Evolutionary conservation across 345 rosid species (phyloP).

Genomic region (Laguncularia racemosa): DNA sequence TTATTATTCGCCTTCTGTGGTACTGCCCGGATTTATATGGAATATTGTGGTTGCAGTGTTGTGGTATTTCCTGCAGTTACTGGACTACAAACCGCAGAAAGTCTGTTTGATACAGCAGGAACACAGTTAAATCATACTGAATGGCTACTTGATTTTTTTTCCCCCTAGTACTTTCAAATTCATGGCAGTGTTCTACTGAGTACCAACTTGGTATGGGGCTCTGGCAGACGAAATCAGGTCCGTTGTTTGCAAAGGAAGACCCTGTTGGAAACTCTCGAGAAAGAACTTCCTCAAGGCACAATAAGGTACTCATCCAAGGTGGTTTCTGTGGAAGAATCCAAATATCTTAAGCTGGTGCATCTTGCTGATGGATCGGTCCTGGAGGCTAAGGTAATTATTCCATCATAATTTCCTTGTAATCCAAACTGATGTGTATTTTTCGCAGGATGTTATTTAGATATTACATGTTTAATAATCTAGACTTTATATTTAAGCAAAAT

Average conservation of each 20-base stretch:
- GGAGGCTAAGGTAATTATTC: conserved; percentile 46
- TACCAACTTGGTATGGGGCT: not conserved
- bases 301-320: conserved; percentile 53
- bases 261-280: conserved; percentile 40
- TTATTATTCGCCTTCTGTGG: not conserved
- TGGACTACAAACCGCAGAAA: not conserved
- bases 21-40: not conserved
- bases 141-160: not conserved
- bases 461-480: too few species aligned
- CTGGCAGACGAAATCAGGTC: conserved; percentile 34
- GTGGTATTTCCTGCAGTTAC: not conserved
- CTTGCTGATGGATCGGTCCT: conserved; percentile 46
- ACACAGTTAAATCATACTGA: not conserved
- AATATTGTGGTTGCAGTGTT: too few species aligned
- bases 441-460: too few species aligned
- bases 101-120: not conserved
- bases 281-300: conserved; percentile 44
- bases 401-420: not conserved
- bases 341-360: conserved; percentile 33
- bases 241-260: conserved; percentile 40
- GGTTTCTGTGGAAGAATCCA: conserved; percentile 43
- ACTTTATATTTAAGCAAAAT: too few species aligned
- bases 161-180: not conserved
- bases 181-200: not conserved
- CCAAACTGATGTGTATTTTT: too few species aligned